A percentile compares a stretch with the other conserved stretches of the same genome.
Conservation (phyloP, 768 basidiomycete species). For the Xerocomellus dryophilus region DNA sequence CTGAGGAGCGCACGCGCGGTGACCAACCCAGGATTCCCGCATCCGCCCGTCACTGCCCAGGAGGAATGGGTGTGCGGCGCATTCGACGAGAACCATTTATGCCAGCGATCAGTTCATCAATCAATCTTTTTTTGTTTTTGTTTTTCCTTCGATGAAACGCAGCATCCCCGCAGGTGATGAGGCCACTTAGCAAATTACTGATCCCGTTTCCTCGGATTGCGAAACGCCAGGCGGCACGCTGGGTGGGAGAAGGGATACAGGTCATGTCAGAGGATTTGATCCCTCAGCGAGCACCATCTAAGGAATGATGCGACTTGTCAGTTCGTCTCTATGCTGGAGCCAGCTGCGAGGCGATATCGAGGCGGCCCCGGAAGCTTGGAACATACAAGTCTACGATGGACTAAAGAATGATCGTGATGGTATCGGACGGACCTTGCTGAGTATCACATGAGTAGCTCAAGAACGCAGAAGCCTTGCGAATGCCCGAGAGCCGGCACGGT, state of each 20-base stretch:
- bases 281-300: constrained; percentile 34
- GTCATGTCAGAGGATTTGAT: constrained; percentile 34
- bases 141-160: neutral
- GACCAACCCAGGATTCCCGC: constrained; percentile 38
- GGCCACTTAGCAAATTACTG: constrained; percentile 32
- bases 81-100: neutral
- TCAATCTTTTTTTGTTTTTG: too few species aligned
- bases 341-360: neutral
- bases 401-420: neutral
- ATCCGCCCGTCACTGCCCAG: constrained; percentile 41
- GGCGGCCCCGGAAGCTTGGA: neutral
- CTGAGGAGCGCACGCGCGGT: constrained; percentile 42
- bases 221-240: constrained; percentile 36
- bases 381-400: neutral
- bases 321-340: constrained; percentile 21
- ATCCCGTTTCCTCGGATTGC: constrained; percentile 40
- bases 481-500: neutral
- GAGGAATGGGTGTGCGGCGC: neutral
- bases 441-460: neutral
- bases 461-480: neutral
- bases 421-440: neutral
- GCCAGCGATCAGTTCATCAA: neutral
- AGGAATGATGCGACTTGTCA: constrained; percentile 30
- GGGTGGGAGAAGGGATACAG: constrained; percentile 21
- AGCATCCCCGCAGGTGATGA: neutral